Base-by-base conservation (phyloP, 2,329 filamentous ascomycete genomes). In the Botrytis cinerea region DNA sequence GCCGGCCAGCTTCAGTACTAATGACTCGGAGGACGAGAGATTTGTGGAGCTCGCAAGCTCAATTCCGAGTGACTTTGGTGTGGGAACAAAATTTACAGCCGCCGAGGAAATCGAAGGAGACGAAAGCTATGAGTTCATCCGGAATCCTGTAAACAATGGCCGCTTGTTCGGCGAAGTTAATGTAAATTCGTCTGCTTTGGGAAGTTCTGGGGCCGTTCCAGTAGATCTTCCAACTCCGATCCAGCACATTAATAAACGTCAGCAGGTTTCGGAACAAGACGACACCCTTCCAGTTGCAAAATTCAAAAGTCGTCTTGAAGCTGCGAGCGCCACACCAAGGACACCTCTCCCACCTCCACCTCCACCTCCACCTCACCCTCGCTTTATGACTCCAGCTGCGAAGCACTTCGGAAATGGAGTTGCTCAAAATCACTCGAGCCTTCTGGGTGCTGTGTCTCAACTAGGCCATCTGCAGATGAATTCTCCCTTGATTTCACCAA, bases 101-200 rank as follows among this genome's bases (percentile, higher is more conserved):
- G 60, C 45, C 22, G 45, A 25, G 10, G 22, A 18, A 7, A 28
- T 64, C 63, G 70, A 20, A 43, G 75, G 38, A 67, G 72, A 75
- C 16, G 75, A 77, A 46, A 75, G 73, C 40, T 78, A 75, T 64
- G 73, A 72, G 12, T 77, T 76, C 32, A 64, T 74, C 46, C 64
- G 70, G 25, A 72, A 70, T 35, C 60, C 54, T 63, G n/a, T 32
- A 59, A 68, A 59, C 38, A 77, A 75, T 51, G 76, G 73, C 54
- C 77, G 78, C 45, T 73, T 82, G 45, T 81, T 81, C 75, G 80
- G 80, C 40, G 80, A 82, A 74, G 77, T 81, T 22, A 75, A 78
- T 70, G 74, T 80, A 16, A 76, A 78, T 69, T 57, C 75, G 28
- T 79, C 79, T 45, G 76, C 74, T 45, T 73, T 80, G 51, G 78